Evolutionary conservation across 768 basidiomycete species (phyloP).

Genomic region (Termitomyces sp.): DNA sequence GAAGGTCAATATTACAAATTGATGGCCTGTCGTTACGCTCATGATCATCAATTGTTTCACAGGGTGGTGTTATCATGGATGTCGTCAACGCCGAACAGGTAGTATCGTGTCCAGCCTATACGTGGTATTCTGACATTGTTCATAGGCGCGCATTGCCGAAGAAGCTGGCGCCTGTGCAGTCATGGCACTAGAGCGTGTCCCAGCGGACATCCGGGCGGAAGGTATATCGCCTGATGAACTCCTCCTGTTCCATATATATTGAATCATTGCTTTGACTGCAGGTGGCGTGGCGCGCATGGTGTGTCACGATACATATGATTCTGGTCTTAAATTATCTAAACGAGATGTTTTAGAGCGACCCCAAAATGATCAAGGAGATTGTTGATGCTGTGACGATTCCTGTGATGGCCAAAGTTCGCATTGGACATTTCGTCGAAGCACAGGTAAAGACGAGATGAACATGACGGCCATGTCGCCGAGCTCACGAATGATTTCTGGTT

Average conservation of each 20-base stretch:
- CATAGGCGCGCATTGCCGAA: slow-evolving; percentile 90
- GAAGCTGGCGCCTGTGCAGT: slow-evolving; percentile 97
- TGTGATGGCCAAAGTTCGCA: slow-evolving; percentile 94
- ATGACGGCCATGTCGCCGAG: background rate
- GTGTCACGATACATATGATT: slow-evolving; percentile 16
- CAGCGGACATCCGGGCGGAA: slow-evolving; percentile 86
- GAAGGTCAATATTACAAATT: slow-evolving; percentile 47
- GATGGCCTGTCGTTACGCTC: slow-evolving; percentile 1
- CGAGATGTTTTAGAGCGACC: slow-evolving; percentile 65
- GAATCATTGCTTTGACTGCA: slow-evolving; percentile 12
- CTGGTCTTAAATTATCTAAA: background rate
- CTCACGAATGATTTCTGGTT: slow-evolving; percentile 5
- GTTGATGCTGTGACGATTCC: slow-evolving; percentile 93
- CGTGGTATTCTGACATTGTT: slow-evolving; percentile 9
- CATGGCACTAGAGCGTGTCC: slow-evolving; percentile 94
- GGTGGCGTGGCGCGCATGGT: slow-evolving; percentile 97
- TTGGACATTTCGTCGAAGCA: slow-evolving; percentile 97
- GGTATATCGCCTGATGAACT: slow-evolving; percentile 26
- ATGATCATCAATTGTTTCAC: slow-evolving; percentile 7
- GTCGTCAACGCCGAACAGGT: slow-evolving; percentile 73
- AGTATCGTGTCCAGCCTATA: slow-evolving; percentile 8
- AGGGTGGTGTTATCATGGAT: slow-evolving; percentile 95
- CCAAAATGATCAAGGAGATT: slow-evolving; percentile 94
- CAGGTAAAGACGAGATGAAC: slow-evolving; percentile 44
- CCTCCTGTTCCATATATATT: background rate